Percentiles rank a stretch among this genome's conserved stretches.
These are phyloP conservation scores for Beauveria asiatica DNA, from an alignment of 2,329 filamentous ascomycete genomes.

Conservation along the genomic window DNA sequence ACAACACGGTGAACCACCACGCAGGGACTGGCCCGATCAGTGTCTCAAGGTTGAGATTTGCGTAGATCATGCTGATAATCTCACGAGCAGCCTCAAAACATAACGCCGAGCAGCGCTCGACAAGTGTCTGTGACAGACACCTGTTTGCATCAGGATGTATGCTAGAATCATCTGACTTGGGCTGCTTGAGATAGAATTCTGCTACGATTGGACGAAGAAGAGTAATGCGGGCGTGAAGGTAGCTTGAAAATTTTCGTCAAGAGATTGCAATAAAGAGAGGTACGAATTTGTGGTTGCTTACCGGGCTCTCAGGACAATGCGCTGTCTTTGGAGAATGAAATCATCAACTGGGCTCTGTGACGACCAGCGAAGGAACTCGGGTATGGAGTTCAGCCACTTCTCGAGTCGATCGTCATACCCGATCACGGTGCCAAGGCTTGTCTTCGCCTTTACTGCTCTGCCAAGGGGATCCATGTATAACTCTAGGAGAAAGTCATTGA, in stretches of 20 bases:
- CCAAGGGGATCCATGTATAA: not conserved
- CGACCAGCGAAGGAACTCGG: constrained; percentile 2
- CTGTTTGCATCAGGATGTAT: not conserved
- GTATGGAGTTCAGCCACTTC: constrained; percentile 7
- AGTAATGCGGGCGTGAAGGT: constrained; percentile 1
- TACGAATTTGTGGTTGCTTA: not conserved
- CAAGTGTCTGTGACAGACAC: not conserved
- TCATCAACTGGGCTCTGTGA: not conserved
- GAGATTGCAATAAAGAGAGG: not conserved
- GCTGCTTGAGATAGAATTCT: not conserved
- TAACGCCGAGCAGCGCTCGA: not conserved
- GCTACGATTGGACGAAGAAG: not conserved
- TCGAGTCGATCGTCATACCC: constrained; percentile 3
- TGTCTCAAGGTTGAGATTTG: not conserved
- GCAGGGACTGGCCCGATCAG: constrained; percentile 5
- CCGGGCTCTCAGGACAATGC: constrained; percentile 6
- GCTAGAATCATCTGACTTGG: not conserved
- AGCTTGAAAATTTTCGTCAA: not conserved
- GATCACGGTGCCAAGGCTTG: not conserved
- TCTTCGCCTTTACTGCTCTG: not conserved
- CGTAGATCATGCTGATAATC: constrained; percentile 1
- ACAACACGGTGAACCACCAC: constrained; percentile 8
- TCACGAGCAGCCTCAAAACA: constrained; percentile 3
- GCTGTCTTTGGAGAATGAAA: constrained; percentile 1
- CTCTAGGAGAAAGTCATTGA: constrained; percentile 9